Evolutionary conservation across 2,329 filamentous ascomycete genomes (phyloP), one percentile per base, ranked within the genome.

Genomic region (Pseudogymnoascus sp.): DNA sequence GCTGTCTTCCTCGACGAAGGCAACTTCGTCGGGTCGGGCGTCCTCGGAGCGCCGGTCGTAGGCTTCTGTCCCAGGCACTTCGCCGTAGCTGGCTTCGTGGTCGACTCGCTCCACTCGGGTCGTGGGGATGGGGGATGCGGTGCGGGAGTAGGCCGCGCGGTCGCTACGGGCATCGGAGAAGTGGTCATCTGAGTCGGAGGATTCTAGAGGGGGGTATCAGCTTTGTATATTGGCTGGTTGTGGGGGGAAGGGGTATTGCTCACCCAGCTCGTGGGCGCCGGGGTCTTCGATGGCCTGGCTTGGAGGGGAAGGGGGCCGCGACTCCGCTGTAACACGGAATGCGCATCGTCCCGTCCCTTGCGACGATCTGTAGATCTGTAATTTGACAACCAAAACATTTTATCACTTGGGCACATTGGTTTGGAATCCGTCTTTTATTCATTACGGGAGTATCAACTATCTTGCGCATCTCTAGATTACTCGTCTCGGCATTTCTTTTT

Each of bases 131-230:
- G 82, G 79, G 12, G 80, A 80, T 63, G 69, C 71, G 38, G 71
- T 67, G 5, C 71, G 73, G 7, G 73, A 75, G 69, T 72, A 80
- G 4, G 67, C 72, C 26, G 56, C 61, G 69, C 75, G 60, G 21
- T 72, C 78, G 33, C 82, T 84, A 59, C 81, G 81, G 33, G 84
- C 84, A 69, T 88, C 84, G 57, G 82, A 86, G 71, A 85, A 88
- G 72, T 87, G 84, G 65, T 88, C 84, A 48, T 87, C 84, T 26
- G 82, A 85, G 63, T 86, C 84, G 56, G 83, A 85, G 28, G 75
- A 76, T 62, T 80, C 80, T 73, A 70, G 37, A 57, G 15, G 9
- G 9, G 35, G 28, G n/a, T 41, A 4, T 34, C 13, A 33, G 33
- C 12, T 23, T 3, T 59, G 34, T 28, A 5, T 38, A 60, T 7